Evolutionary conservation across 495 filamentous ascomycete species (phyloP).

Genomic region (Xylaria flabelliformis): DNA sequence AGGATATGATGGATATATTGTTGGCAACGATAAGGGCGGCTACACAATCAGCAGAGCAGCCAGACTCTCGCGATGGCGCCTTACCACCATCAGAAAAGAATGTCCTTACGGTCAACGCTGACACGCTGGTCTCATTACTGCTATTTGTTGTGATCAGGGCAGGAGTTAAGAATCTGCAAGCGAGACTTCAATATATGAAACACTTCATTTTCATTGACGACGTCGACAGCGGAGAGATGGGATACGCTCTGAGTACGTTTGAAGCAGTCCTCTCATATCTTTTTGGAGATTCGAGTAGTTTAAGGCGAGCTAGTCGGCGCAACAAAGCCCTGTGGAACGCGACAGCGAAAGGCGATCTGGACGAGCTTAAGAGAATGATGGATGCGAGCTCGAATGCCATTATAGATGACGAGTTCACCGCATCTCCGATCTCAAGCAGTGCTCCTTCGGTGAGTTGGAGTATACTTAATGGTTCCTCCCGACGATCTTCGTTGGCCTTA

Average conservation of each 20-base stretch:
- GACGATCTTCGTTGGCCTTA: conserved; percentile 51
- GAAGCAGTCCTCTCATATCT: conserved; percentile 96
- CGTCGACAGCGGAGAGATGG: conserved; percentile 95
- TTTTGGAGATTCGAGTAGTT: conserved; percentile 76
- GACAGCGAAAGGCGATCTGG: conserved; percentile 72
- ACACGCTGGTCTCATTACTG: conserved; percentile 91
- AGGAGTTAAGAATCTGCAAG: conserved; percentile 86
- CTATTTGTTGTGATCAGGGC: conserved; percentile 92
- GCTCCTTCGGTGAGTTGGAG: conserved; percentile 50
- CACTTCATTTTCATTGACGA: conserved; percentile 97
- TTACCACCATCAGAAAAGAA: conserved; percentile 46
- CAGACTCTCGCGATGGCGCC: conserved; percentile 21
- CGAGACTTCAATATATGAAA: conserved; percentile 88
- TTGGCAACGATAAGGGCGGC: conserved; percentile 86
- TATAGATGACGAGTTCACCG: conserved; percentile 47
- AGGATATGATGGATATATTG: conserved; percentile 92
- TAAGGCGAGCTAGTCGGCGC: conserved; percentile 81
- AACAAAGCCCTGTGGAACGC: conserved; percentile 93
- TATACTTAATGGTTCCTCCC: conserved; percentile 52
- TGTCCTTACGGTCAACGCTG: conserved; percentile 88
- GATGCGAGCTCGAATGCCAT: conserved; percentile 60
- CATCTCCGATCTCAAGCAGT: conserved; percentile 48
- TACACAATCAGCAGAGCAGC: conserved; percentile 62
- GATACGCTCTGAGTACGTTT: conserved; percentile 95
- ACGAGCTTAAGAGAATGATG: conserved; percentile 78